These are phyloP conservation scores for Candida hungchunana DNA, from an alignment of 805 yeast genomes.

Conservation along the genomic window DNA sequence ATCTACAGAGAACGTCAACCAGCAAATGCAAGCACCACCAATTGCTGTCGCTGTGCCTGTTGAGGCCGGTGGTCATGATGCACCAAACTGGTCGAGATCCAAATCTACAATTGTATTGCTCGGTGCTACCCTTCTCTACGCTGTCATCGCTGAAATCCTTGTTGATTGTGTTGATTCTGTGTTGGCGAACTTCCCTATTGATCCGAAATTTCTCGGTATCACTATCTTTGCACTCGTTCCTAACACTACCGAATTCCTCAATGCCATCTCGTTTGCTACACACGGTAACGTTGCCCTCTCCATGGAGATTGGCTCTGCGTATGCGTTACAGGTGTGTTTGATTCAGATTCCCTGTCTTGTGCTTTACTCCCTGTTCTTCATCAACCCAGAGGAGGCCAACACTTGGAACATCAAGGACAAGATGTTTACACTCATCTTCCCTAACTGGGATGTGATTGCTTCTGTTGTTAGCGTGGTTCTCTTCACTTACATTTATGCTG, in stretches of 20 bases:
- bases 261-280: conserved; percentile 95
- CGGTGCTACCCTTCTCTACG: conserved; percentile 82
- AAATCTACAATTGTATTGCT: conserved; percentile 81
- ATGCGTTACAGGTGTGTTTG: conserved; percentile 91
- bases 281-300: conserved; percentile 94
- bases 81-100: conserved; percentile 92
- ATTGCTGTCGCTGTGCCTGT: conserved; percentile 6
- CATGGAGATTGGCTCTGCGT: conserved; percentile 97
- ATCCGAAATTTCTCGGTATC: conserved; percentile 87
- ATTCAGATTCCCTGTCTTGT: conserved; percentile 91
- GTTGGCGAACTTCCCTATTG: conserved; percentile 68
- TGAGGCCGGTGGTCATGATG: conserved; percentile 70
- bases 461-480: conserved; percentile 79
- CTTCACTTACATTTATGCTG: conserved; percentile 92
- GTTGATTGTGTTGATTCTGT: conserved; percentile 93
- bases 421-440: conserved; percentile 82
- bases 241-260: conserved; percentile 92
- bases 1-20: conserved; percentile 16
- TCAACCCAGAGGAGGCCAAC: conserved; percentile 29
- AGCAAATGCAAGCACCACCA: conserved; percentile 4
- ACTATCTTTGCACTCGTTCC: conserved; percentile 96
- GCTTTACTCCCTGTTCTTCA: conserved; percentile 58
- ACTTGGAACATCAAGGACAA: conserved; percentile 32
- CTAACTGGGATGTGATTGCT: conserved; percentile 92
- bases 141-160: conserved; percentile 88